Conservation (phyloP, 805 yeast species). For the Teunomyces pallodes region DNA sequence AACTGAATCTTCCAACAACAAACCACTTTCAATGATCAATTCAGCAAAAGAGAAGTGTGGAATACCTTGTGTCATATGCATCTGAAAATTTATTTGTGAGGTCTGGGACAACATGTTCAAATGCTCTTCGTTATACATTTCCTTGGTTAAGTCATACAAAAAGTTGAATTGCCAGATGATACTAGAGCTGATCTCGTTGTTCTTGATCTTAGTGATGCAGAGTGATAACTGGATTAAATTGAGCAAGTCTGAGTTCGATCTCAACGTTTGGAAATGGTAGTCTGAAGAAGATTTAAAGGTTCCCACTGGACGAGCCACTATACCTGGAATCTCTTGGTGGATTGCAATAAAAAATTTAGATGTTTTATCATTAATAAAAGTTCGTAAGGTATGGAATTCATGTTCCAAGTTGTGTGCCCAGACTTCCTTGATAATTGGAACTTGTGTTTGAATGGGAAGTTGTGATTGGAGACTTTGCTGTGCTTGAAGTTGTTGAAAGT, state of each 20-base stretch:
- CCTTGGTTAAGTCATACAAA: slow-evolving; percentile 67
- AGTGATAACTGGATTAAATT: slow-evolving; percentile 73
- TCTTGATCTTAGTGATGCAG: slow-evolving; percentile 37
- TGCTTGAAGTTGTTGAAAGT: slow-evolving; percentile 15
- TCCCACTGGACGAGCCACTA: slow-evolving; percentile 94
- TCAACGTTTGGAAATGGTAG: slow-evolving; percentile 92
- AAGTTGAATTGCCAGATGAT: slow-evolving; percentile 97
- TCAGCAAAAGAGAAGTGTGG: slow-evolving; percentile 80
- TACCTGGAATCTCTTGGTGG: slow-evolving; percentile 94
- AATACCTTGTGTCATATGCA: slow-evolving; percentile 75
- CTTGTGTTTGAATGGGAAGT: slow-evolving; percentile 19
- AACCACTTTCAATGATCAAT: slow-evolving; percentile 78
- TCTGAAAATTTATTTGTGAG: slow-evolving; percentile 73
- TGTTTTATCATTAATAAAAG: slow-evolving; percentile 51
- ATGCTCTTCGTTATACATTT: slow-evolving; percentile 87
- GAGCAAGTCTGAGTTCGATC: slow-evolving; percentile 85
- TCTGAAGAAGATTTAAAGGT: slow-evolving; percentile 84
- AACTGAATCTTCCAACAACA: slow-evolving; percentile 65
- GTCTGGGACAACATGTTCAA: slow-evolving; percentile 75
- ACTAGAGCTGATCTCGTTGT: slow-evolving; percentile 54
- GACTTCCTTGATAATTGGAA: slow-evolving; percentile 65
- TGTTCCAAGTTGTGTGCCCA: slow-evolving; percentile 69
- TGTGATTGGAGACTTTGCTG: slow-evolving; percentile 16
- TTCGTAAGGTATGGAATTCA: slow-evolving; percentile 62
- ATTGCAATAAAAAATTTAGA: slow-evolving; percentile 55